These are phyloP conservation scores for Populus tremula DNA, from an alignment of 345 rosid genomes.

Conservation along the genomic window DNA sequence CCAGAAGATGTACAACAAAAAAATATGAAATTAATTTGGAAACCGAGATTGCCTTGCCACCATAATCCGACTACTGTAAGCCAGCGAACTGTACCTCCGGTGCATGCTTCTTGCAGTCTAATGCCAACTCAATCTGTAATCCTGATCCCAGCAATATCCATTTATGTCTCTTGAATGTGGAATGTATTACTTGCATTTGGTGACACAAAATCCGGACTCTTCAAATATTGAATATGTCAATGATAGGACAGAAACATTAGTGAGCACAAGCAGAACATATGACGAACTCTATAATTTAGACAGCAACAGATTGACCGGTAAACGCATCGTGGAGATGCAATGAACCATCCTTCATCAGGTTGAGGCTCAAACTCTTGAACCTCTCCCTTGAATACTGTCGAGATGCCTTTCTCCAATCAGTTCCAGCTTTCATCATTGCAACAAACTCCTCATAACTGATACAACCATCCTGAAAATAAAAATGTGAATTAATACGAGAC, in stretches of 20 bases:
- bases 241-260: slow-evolving; percentile 8
- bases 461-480: slow-evolving; percentile 58
- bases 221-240: slow-evolving; percentile 8
- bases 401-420: slow-evolving; percentile 98
- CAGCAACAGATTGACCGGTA: slow-evolving; percentile 72
- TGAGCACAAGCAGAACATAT: slow-evolving; percentile 16
- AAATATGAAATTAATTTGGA: not conserved
- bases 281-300: slow-evolving; percentile 31
- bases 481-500: not conserved
- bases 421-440: slow-evolving; percentile 97
- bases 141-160: not conserved
- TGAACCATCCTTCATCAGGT: slow-evolving; percentile 96
- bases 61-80: not conserved
- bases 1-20: slow-evolving; percentile 19
- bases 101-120: slow-evolving; percentile 20
- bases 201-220: not conserved
- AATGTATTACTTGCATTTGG: slow-evolving; percentile 5
- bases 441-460: slow-evolving; percentile 94
- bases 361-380: slow-evolving; percentile 88
- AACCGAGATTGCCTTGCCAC: slow-evolving; percentile 3
- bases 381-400: slow-evolving; percentile 97
- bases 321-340: slow-evolving; percentile 81
- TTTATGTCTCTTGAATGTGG: not conserved
- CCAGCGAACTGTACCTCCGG: not conserved
- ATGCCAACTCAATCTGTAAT: not conserved